Percentiles rank a stretch among this genome's conserved stretches.
Evolutionary conservation across 23 red algal species (phyloP).

Genomic region (Chondrus crispus): DNA sequence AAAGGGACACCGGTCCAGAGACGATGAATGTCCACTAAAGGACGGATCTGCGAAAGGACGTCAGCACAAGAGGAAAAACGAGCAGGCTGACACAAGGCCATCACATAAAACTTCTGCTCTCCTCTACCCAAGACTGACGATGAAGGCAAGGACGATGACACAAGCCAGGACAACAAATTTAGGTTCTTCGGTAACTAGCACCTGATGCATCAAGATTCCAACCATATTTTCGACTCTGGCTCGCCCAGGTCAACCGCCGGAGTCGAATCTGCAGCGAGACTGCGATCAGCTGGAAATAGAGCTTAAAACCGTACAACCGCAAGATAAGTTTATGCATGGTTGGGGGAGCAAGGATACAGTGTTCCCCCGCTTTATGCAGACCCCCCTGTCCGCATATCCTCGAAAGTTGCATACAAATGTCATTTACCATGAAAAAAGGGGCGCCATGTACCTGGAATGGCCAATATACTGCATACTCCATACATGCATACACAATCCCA

Average conservation of each 20-base stretch:
- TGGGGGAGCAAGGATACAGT: not conserved
- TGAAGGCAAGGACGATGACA: not conserved
- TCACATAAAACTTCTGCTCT: not conserved
- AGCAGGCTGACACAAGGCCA: not conserved
- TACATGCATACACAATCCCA: too few species aligned
- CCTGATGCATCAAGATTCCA: not conserved
- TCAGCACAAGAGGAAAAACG: not conserved
- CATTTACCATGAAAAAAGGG: too few species aligned
- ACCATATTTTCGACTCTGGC: conserved; percentile 1
- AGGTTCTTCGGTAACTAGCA: not conserved
- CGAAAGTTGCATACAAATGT: too few species aligned
- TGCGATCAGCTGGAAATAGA: conserved; percentile 1
- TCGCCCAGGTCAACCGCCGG: not conserved
- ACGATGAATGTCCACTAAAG: not conserved
- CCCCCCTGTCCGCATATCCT: too few species aligned
- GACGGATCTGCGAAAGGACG: not conserved
- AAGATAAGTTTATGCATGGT: not conserved
- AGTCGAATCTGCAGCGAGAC: not conserved
- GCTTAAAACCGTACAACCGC: not conserved
- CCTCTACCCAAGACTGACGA: not conserved
- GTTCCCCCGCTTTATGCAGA: too few species aligned
- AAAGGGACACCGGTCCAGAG: not conserved
- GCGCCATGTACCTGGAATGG: too few species aligned
- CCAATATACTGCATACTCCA: too few species aligned
- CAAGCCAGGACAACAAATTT: not conserved